A percentile compares a stretch with the other conserved stretches of the same genome.
Conservation (phyloP, 768 basidiomycete species). For the Cubamyces sp. region DNA sequence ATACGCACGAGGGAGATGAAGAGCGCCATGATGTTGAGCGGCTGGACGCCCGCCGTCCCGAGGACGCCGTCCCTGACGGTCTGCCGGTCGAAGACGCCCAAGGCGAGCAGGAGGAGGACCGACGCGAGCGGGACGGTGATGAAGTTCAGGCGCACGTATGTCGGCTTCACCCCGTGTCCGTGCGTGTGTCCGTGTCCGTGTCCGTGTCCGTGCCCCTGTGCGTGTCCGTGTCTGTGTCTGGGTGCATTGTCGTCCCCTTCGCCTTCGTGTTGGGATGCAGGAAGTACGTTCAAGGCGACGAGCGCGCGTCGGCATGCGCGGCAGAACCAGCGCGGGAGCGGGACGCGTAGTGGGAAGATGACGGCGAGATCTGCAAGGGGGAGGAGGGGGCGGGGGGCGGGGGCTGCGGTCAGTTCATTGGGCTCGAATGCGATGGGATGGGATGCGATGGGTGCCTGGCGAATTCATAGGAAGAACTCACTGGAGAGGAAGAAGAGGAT, state of each 20-base stretch:
- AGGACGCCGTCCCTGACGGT: slow-evolving; percentile 80
- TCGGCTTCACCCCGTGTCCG: no score
- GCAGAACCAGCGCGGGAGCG: slow-evolving; percentile 11
- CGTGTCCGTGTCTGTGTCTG: no score
- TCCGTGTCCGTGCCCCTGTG: no score
- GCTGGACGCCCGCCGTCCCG: slow-evolving; percentile 76
- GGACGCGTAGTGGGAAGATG: slow-evolving; percentile 30
- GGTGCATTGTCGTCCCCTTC: no score
- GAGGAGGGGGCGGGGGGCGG: background rate
- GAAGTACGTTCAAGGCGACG: background rate
- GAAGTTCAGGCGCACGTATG: slow-evolving; percentile 35
- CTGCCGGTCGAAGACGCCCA: slow-evolving; percentile 33
- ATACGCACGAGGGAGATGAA: slow-evolving; percentile 76
- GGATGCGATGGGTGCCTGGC: background rate
- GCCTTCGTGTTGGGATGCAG: background rate
- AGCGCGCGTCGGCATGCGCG: slow-evolving; percentile 1
- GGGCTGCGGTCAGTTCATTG: no score
- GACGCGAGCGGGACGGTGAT: slow-evolving; percentile 37
- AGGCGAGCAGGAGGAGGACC: slow-evolving; percentile 36
- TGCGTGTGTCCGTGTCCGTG: no score
- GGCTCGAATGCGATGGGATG: background rate
- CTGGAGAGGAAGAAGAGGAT: slow-evolving; percentile 35
- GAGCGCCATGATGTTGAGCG: slow-evolving; percentile 91
- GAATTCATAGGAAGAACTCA: slow-evolving; percentile 13
- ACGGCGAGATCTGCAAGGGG: slow-evolving; percentile 31